A percentile compares a stretch with the other conserved stretches of the same genome.
Conservation (phyloP, 306 rosid species). For the Abrus precatorius region DNA sequence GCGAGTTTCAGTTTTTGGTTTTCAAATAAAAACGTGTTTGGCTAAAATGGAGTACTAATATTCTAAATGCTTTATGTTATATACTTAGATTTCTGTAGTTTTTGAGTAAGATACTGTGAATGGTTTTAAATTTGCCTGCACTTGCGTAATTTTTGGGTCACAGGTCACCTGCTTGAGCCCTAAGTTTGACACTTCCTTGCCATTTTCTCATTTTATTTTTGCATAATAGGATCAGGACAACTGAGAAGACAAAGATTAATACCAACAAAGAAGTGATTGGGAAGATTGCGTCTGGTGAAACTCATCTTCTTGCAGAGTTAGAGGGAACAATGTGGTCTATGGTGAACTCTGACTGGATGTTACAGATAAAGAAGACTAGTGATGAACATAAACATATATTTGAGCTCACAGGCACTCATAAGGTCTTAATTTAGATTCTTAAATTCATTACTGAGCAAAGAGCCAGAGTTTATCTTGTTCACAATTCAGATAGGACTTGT, state of each 20-base stretch:
- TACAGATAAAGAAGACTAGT: constrained; percentile 34
- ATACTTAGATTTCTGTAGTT: background rate
- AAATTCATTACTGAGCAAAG: background rate
- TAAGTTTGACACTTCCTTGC: background rate
- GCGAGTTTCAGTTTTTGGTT: too few relatives aligned
- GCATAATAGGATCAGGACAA: constrained; percentile 36
- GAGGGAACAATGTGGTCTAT: constrained; percentile 52
- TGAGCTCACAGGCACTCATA: constrained; percentile 53
- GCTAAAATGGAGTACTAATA: background rate
- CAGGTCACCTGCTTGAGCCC: background rate
- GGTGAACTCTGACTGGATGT: constrained; percentile 52
- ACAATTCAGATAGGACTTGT: background rate
- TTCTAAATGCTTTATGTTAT: background rate
- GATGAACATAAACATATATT: constrained; percentile 44
- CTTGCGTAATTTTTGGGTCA: constrained; percentile 1
- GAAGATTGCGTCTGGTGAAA: constrained; percentile 42
- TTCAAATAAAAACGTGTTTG: too few relatives aligned
- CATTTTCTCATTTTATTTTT: background rate
- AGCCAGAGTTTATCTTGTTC: background rate
- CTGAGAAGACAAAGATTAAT: constrained; percentile 32
- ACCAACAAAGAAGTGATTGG: constrained; percentile 46
- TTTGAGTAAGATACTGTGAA: constrained; percentile 15
- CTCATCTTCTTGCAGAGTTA: constrained; percentile 50
- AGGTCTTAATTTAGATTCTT: constrained; percentile 41
- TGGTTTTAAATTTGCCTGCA: background rate